A percentile compares a stretch with the other conserved stretches of the same genome.
phyloP scores from a whole-genome alignment of 345 rosid genomes.

The Melaleuca quinquenervia region DNA sequence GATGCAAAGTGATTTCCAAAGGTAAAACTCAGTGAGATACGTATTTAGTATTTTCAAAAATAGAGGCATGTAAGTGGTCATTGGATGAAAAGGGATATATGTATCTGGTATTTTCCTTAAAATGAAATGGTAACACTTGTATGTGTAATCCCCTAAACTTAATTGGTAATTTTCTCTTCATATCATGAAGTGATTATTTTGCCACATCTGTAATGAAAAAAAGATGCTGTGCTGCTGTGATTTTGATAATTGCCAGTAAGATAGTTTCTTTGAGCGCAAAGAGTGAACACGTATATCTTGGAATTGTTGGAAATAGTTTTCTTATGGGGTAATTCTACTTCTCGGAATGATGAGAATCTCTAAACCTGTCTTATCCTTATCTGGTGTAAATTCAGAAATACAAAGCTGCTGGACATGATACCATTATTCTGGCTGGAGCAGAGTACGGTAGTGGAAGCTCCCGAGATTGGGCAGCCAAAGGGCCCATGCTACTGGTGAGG shows the following conservation, averaged over 20 bases:
- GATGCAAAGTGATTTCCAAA: not conserved
- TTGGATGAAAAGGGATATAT: not conserved
- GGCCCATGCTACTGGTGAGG: constrained; percentile 87
- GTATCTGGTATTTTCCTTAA: not conserved
- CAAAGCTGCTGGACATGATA: constrained; percentile 63
- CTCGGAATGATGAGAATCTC: not conserved
- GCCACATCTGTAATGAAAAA: not conserved
- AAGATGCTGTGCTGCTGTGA: not conserved
- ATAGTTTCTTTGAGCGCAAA: not conserved
- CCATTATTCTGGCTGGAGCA: constrained; percentile 91
- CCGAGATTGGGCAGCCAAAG: constrained; percentile 99
- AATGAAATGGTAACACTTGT: not conserved
- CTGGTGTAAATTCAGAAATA: constrained; percentile 46
- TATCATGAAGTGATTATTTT: not conserved
- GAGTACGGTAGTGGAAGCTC: constrained; percentile 99
- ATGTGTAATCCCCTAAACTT: not conserved
- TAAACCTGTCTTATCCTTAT: not conserved
- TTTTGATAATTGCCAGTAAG: not conserved
- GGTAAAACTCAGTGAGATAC: not conserved
- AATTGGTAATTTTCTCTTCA: not conserved
- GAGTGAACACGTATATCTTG: not conserved
- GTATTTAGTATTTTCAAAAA: not conserved
- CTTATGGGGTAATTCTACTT: not conserved
- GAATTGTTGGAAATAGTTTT: not conserved
- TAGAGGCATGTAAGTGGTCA: not conserved